Base-by-base conservation (phyloP, 1,284 basidiomycete genomes). In the Vanrija humicola region DNA sequence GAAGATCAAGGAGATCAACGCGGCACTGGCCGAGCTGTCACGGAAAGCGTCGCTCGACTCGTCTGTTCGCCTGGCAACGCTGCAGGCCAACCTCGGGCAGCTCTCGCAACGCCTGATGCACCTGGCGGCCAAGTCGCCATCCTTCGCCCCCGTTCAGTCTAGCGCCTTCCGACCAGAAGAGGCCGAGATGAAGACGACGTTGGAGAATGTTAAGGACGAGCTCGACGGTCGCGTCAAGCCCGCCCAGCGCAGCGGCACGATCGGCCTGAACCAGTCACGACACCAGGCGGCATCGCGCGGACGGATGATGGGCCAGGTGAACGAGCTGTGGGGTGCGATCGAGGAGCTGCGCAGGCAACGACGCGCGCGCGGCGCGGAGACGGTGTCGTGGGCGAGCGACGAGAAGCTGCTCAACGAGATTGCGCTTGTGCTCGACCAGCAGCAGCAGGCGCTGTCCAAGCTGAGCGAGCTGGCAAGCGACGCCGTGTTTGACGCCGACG, bases 301-400 rank as follows among this genome's bases (percentile, higher is more conserved):
- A 6, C 66, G 70, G 44, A 58, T 82, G 76, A 73, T 82, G 56
- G 82, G 88, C 48, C 76, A 86, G 69, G 79, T 91, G 70, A 84
- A 85, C 48, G 90, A 92, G 72, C 79, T 94, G 25, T 92, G 90
- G 90, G 90, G 88, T 14, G 77, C 87, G 40, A 81, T 92, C 12
- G 89, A 89, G n/a, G 86, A 88, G 52, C 80, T 91, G 19, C 61
- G 80, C 69, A 64, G 71, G 65, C 58, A 61, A 69, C 55, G 76
- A 74, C 51, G 79, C 76, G 23, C 48, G 6, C 64, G 62, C 3
- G 80, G 79, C 0, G 69, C 68, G 26, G 74, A 74, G 65, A 38
- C 79, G 81, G 47, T 68, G 39, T 86, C 85, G 61, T 93, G 90
- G 90, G 82, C 86, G 8, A 86, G 88, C 3, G 90, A 94, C 70